Base-by-base conservation (phyloP, 129 eudicot species). In the Glebionis coronaria region DNA sequence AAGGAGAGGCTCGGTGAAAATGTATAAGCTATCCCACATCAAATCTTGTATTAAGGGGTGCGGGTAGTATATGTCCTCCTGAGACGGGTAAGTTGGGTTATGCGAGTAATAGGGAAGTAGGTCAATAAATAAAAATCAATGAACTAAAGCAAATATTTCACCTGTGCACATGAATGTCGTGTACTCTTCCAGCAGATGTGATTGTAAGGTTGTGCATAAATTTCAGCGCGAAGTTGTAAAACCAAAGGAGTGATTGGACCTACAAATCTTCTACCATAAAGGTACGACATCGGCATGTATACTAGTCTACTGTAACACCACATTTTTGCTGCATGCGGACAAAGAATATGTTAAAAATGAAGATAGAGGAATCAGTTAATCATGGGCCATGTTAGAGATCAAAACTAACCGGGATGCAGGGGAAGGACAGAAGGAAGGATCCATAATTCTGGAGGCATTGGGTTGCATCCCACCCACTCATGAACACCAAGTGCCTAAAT, bases 391-490 rank as follows among this genome's bases (percentile, higher is more conserved):
- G 35, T 1, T 23, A 23, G 2, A 23, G 25, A 29, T 29, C 35
- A 29, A 29, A 60, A 5, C 56, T 15, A 46, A 88, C 95, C 86
- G 23, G 95, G 95, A 78, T 88, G 82, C 82, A 84, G 69, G 0
- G 95, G 95, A 52, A 80, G 74, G 64, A 75, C 72, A 19, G 91
- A 74, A 9, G 95, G 95, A 46, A 88, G 82, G 44, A 88, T 69
- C 91, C 95, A 88, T 38, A 84, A 80, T 66, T 88, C 95, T 12
- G 95, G 96, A 12, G 92, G 96, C 89, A 85, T 85, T 4, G 96
- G 96, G 62, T 85, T 88, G 79, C 71, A 67, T 63, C 96, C 96
- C 0, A 67, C 59, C 96, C 96, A 88, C 11, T 88, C 89, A 45
- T 38, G 76, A 8, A 82, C 63, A 63, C 92, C 96, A 27, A 85